phyloP scores from a whole-genome alignment of 1,284 basidiomycete genomes.

The Ceratobasidium sp. region DNA sequence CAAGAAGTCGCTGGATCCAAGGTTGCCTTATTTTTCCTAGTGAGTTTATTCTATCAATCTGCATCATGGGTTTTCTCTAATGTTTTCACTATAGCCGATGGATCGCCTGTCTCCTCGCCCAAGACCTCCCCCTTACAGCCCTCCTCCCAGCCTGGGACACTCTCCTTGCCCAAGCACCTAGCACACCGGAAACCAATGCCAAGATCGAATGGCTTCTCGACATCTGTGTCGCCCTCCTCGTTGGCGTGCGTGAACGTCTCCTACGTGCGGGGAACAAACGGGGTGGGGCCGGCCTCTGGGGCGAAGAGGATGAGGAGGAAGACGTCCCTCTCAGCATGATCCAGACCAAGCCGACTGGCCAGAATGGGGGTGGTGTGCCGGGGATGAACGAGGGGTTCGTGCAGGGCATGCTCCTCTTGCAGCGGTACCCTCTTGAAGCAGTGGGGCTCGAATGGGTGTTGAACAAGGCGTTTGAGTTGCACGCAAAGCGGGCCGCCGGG shows the following conservation, averaged over 20 bases:
- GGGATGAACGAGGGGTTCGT: slow-evolving; percentile 46
- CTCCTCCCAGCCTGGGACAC: slow-evolving; percentile 73
- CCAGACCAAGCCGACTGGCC: slow-evolving; percentile 1
- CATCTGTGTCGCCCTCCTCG: slow-evolving; percentile 38
- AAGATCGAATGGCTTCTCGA: slow-evolving; percentile 42
- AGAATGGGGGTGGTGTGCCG: slow-evolving; percentile 11
- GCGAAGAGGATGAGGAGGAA: slow-evolving; percentile 49
- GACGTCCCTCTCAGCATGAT: slow-evolving; percentile 44
- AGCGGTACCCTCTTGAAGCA: slow-evolving; percentile 43
- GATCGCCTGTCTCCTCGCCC: slow-evolving; percentile 74
- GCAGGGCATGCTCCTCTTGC: slow-evolving; percentile 45
- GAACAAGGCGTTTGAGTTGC: slow-evolving; percentile 41
- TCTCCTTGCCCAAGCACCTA: slow-evolving; percentile 60
- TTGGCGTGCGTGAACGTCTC: slow-evolving; percentile 37
- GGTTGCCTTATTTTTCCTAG: slow-evolving; percentile 80
- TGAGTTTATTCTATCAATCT: slow-evolving; percentile 54
- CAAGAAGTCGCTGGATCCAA: slow-evolving; percentile 68
- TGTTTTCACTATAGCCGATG: slow-evolving; percentile 62
- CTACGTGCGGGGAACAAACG: slow-evolving; percentile 42
- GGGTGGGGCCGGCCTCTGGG: slow-evolving; percentile 44
- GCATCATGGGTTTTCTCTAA: slow-evolving; percentile 39
- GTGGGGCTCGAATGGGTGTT: slow-evolving; percentile 44
- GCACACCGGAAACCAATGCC: slow-evolving; percentile 42
- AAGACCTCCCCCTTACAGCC: slow-evolving; percentile 68
- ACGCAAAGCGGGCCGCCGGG: slow-evolving; percentile 32